Base-by-base conservation (phyloP, 2,329 filamentous ascomycete genomes). In the Knufia fluminis region DNA sequence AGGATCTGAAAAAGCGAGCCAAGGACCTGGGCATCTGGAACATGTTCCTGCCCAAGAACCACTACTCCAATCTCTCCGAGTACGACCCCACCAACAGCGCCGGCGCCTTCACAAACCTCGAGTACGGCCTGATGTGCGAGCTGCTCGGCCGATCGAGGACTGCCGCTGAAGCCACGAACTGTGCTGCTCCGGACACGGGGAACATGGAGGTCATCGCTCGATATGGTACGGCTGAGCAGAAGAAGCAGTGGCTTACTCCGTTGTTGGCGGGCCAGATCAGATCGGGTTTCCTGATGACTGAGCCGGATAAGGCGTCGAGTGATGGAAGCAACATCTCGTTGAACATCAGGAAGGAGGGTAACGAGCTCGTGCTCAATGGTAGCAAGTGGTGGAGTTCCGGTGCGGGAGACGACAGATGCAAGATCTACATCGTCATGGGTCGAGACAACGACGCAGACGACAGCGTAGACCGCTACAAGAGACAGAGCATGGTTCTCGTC, bases 381-480 rank as follows among this genome's bases (percentile, higher is more conserved):
- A 39, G 88, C 46, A 98, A 98, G 86, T 97, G 92, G 92, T 98
- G 92, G 92, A 94, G 87, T 22, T 94, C 87, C 56, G 92, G 91
- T 56, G 89, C 89, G 17, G 92, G 92, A 50, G 92, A 97, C 70
- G 85, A 85, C 50, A 79, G 91, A 60, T 97, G 91, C 75, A 77
- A 85, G 68, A 74, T 97, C 66, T 96, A 95, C 72, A 82, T 98
- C 54, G 89, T 95, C 60, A 94, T 98, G 86, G 92, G 88, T 69
- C 95, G 96, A 76, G 86, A 94, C 63, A 74, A 84, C 42, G 71
- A 73, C 59, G 45, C 35, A 19, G 35, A 20, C 7, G 45, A 48
- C 16, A 84, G 92, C 73, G 70, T 76, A 55, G 82, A 90, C 65
- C 73, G 81, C 17, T 95, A 96, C 77, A 79, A 79, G 62, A 89